Conservation (phyloP, 2,329 filamentous ascomycete species). For the Neofusicoccum sp. region DNA sequence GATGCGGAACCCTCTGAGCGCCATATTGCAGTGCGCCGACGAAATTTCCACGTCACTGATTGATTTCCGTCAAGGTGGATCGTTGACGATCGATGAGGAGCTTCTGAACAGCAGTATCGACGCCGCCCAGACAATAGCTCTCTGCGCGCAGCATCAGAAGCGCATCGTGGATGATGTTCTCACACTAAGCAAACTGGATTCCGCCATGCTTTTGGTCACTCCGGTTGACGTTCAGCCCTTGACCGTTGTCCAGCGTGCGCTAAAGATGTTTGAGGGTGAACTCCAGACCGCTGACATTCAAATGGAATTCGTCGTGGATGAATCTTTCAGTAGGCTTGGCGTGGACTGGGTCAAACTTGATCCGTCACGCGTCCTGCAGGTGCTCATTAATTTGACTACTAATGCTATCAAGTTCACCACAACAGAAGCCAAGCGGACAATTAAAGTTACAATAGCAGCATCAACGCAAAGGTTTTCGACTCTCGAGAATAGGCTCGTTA, state of each 20-base stretch:
- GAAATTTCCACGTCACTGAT: conserved; percentile 60
- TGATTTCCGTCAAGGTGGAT: conserved; percentile 47
- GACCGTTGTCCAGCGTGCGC: conserved; percentile 62
- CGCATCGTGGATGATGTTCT: conserved; percentile 50
- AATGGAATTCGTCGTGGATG: conserved; percentile 62
- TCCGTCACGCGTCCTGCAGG: conserved; percentile 71
- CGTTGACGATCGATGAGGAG: conserved; percentile 44
- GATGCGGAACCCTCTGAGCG: conserved; percentile 73
- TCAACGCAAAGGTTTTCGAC: conserved; percentile 55
- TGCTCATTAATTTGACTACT: conserved; percentile 76
- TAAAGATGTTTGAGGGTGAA: conserved; percentile 79
- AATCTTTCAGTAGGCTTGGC: conserved; percentile 57
- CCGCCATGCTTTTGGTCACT: conserved; percentile 69
- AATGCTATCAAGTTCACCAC: conserved; percentile 83
- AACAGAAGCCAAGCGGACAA: conserved; percentile 59
- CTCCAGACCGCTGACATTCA: conserved; percentile 67
- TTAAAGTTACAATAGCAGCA: conserved; percentile 64
- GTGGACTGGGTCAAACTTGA: conserved; percentile 71
- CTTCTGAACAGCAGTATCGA: conserved; percentile 64
- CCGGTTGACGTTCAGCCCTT: conserved; percentile 68
- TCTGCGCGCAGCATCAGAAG: conserved; percentile 79
- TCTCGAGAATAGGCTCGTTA: conserved; percentile 47
- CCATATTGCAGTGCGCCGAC: conserved; percentile 73
- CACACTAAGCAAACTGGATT: conserved; percentile 62
- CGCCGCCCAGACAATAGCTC: conserved; percentile 72